Conservation (phyloP, 306 rosid genomes). For the Sesbania bispinosa region DNA sequence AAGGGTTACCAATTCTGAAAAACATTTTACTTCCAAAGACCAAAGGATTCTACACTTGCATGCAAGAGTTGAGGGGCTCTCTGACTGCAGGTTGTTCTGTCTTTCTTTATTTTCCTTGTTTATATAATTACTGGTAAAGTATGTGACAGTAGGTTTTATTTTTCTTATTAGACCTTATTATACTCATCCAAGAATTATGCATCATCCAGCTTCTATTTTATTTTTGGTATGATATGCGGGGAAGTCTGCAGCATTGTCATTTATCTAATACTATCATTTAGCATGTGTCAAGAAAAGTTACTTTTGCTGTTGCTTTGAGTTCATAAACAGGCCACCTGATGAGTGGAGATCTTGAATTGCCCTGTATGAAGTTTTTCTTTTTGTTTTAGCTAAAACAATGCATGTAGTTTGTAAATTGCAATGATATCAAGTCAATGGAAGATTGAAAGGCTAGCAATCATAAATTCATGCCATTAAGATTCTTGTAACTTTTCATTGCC, state of each 20-base stretch:
- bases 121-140: background rate
- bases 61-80: conserved; percentile 55
- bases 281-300: background rate
- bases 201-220: background rate
- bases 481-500: conserved; percentile 22
- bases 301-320: background rate
- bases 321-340: background rate
- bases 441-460: too few relatives aligned
- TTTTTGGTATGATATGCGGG: background rate
- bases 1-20: conserved; percentile 62
- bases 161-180: background rate
- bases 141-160: background rate
- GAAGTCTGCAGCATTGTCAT: background rate
- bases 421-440: background rate
- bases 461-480: background rate
- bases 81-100: conserved; percentile 58
- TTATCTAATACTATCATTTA: background rate
- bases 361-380: background rate
- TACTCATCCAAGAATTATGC: background rate
- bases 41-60: conserved; percentile 65
- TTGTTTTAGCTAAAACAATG: background rate
- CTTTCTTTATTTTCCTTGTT: background rate
- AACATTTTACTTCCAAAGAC: conserved; percentile 74
- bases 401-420: background rate
- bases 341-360: background rate